phyloP scores from a whole-genome alignment of 2,329 filamentous ascomycete genomes.

The Alternaria consortialis region DNA sequence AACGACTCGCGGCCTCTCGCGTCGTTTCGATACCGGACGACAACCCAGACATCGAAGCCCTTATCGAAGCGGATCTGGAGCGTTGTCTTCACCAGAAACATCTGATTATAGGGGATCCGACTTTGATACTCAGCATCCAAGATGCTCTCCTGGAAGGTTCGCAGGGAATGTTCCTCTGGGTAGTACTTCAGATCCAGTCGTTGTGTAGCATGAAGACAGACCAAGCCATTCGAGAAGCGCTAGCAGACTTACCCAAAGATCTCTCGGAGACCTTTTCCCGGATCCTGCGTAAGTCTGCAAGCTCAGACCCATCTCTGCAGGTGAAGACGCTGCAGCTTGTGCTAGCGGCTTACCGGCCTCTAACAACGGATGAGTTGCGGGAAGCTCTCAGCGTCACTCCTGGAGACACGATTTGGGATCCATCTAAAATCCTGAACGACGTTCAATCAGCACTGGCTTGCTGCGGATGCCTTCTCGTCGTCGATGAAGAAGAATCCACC shows the following conservation, averaged over 20 bases:
- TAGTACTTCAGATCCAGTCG: conserved; percentile 31
- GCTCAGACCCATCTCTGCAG: conserved; percentile 19
- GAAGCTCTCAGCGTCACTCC: conserved; percentile 53
- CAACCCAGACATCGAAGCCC: conserved; percentile 31
- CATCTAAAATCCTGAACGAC: conserved; percentile 28
- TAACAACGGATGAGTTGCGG: conserved; percentile 49
- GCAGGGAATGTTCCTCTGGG: conserved; percentile 41
- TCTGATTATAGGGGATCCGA: conserved; percentile 35
- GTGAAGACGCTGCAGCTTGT: conserved; percentile 47
- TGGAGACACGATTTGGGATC: conserved; percentile 35
- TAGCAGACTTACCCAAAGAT: conserved; percentile 27
- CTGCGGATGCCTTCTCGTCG: conserved; percentile 34
- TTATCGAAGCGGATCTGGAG: conserved; percentile 38
- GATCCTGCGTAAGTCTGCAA: conserved; percentile 13
- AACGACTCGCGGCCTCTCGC: conserved; percentile 2
- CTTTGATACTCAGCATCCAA: conserved; percentile 38
- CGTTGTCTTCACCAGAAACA: conserved; percentile 24
- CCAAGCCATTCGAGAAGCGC: conserved; percentile 41
- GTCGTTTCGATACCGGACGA: conserved; percentile 31
- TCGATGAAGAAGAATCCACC: conserved; percentile 39
- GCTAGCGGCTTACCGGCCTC: conserved; percentile 35
- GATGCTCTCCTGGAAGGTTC: conserved; percentile 31
- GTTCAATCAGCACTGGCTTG: conserved; percentile 26
- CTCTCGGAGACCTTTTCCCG: conserved; percentile 22
- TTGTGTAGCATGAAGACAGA: conserved; percentile 51